phyloP scores from a whole-genome alignment of 306 rosid species.

The Medicago arabica region DNA sequence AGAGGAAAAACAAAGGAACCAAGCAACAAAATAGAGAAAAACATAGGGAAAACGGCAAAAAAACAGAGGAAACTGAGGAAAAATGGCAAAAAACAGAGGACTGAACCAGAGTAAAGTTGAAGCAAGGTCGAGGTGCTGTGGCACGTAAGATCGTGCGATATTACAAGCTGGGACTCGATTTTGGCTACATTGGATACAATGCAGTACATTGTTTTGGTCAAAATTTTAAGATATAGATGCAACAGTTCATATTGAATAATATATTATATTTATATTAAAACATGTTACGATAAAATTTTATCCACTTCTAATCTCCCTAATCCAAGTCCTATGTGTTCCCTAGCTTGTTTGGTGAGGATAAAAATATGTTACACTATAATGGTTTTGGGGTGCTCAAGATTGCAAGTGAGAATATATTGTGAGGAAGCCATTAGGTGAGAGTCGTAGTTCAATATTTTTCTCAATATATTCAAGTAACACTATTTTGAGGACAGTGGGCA shows the following conservation, averaged over 20 bases:
- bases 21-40: too few relatives aligned
- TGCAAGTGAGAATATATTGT: constrained; percentile 22
- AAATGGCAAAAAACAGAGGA: too few relatives aligned
- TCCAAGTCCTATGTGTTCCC: background rate
- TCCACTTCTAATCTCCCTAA: constrained; percentile 2
- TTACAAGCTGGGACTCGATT: too few relatives aligned
- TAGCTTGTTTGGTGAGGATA: background rate
- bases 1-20: too few relatives aligned
- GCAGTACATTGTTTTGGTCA: background rate
- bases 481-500: constrained; percentile 19
- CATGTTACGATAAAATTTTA: background rate
- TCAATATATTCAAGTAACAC: background rate
- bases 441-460: constrained; percentile 11
- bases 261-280: background rate
- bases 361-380: background rate
- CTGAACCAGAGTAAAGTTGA: too few relatives aligned
- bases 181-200: too few relatives aligned
- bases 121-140: too few relatives aligned
- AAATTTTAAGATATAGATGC: background rate
- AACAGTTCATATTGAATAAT: background rate
- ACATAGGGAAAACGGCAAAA: too few relatives aligned
- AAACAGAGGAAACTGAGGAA: too few relatives aligned
- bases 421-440: constrained; percentile 6
- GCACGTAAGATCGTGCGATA: too few relatives aligned
- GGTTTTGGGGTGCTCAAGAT: background rate